A percentile compares a stretch with the other conserved stretches of the same genome.
These are phyloP conservation scores for Ensete glaucum DNA, from an alignment of 176 grass and related monocot species.

Conservation along the genomic window DNA sequence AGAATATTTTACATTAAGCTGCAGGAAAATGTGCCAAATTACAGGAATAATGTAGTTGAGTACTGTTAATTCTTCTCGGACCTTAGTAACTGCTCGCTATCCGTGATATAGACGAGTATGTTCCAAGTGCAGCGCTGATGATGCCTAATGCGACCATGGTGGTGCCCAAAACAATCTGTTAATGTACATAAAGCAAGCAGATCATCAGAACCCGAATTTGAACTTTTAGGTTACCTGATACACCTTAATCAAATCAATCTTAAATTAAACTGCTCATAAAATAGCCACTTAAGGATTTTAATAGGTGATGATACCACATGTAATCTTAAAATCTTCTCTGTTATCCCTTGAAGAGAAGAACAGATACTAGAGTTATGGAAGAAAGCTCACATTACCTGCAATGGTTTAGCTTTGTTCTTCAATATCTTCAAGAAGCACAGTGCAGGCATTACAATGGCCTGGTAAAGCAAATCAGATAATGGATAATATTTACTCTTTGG, in stretches of 20 bases:
- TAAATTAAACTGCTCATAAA: no score
- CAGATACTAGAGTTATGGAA: background rate
- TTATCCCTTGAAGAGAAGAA: background rate
- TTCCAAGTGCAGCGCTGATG: slow-evolving; percentile 38
- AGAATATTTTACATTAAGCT: background rate
- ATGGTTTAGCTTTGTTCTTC: slow-evolving; percentile 51
- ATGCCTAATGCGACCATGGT: slow-evolving; percentile 45
- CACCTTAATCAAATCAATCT: background rate
- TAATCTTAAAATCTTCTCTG: no score
- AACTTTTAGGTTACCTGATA: background rate
- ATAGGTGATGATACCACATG: no score
- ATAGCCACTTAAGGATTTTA: no score
- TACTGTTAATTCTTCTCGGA: background rate
- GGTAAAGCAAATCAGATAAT: slow-evolving; percentile 7
- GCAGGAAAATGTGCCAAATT: background rate
- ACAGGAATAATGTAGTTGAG: background rate
- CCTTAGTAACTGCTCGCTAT: slow-evolving; percentile 39
- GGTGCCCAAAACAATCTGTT: slow-evolving; percentile 41
- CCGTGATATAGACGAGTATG: slow-evolving; percentile 49
- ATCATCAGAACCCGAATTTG: slow-evolving; percentile 1
- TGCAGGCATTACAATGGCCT: slow-evolving; percentile 82
- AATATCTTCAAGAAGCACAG: slow-evolving; percentile 84
- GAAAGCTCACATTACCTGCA: slow-evolving; percentile 36
- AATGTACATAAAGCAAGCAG: background rate
- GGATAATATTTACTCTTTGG: background rate